phyloP scores from a whole-genome alignment of 805 yeast species.

The Saccharomycopsis capsularis region DNA sequence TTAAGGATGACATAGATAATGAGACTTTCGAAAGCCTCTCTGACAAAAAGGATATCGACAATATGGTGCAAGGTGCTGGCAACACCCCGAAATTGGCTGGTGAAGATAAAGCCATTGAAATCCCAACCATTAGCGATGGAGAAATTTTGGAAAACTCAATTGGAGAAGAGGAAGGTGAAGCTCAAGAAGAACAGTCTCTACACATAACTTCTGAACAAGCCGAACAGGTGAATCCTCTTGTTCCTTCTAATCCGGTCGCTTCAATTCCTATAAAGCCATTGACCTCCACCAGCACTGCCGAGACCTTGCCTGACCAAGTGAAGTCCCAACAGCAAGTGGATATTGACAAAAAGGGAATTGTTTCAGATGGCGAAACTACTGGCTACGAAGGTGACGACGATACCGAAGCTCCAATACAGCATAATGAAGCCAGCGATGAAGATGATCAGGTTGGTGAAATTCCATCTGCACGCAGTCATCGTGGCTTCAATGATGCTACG shows the following conservation, averaged over 20 bases:
- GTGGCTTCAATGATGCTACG: not conserved
- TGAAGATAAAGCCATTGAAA: conserved; percentile 26
- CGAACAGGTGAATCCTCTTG: not conserved
- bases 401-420: conserved; percentile 5
- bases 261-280: too few relatives aligned
- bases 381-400: conserved; percentile 19
- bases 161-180: conserved; percentile 16
- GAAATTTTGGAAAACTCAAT: conserved; percentile 25
- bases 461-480: not conserved
- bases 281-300: not conserved
- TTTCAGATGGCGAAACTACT: conserved; percentile 14
- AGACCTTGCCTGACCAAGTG: too few relatives aligned
- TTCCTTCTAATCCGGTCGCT: not conserved
- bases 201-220: too few relatives aligned
- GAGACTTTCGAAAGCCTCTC: conserved; percentile 3
- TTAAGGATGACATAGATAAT: conserved; percentile 13
- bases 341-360: conserved; percentile 12
- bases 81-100: conserved; percentile 21
- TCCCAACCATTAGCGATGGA: conserved; percentile 27
- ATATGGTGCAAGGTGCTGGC: conserved; percentile 21
- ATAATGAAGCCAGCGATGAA: conserved; percentile 1
- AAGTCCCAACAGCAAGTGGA: not conserved
- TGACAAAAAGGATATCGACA: conserved; percentile 16
- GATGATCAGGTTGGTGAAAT: not conserved
- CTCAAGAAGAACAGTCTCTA: not conserved